Evolutionary conservation across 2,329 filamentous ascomycete genomes (phyloP), one percentile per base, ranked within the genome.

Genomic region (Dactylonectria estremocensis): DNA sequence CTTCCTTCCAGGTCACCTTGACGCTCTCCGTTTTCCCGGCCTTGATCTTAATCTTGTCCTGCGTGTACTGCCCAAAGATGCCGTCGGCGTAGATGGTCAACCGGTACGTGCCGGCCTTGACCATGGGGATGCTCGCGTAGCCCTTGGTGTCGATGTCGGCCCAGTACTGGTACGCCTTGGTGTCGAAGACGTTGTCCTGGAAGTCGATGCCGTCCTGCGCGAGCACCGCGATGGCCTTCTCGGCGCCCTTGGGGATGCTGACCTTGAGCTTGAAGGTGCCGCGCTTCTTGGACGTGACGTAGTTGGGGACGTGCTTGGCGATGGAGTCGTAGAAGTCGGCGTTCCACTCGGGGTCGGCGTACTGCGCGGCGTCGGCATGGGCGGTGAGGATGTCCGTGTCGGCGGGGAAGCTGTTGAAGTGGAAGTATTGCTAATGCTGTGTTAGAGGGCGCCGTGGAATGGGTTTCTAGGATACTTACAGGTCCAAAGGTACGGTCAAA

Each of bases 401-500:
- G 0, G 81, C 78, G 2, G 82, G 79, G 11, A 87, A 87, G 58
- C 85, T 66, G 77, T 91, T 92, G 81, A 91, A 92, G 73, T 90
- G 83, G 73, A 87, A 91, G 73, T 86, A 91, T 76, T 88, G 86
- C 74, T 77, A 5, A 6, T 9, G n/a, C 0, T 0, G 2, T 2
- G 37, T 76, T 59, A 73, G 67, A 52, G 7, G n/a, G 4, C 14
- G 16, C 14, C 9, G 14, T 20, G 24, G 6, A n/a, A 14, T 3
- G 3, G 14, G 18, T 9, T 8, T 8, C n/a, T 22, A 7, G 9
- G 40, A 28, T 20, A 69, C 74, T 63, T 57, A 75, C 75, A 69
- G 89, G 90, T 1, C 90, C 90, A 73, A 91, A 91, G 0, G 90
- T 91, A 2, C 89, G 84, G 72, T 91, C 89, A 69, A 91, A 91